Percentiles rank a stretch among this genome's conserved stretches.
These are phyloP conservation scores for Ophiocordyceps robertsii DNA, from an alignment of 2,329 filamentous ascomycete species.

Conservation along the genomic window DNA sequence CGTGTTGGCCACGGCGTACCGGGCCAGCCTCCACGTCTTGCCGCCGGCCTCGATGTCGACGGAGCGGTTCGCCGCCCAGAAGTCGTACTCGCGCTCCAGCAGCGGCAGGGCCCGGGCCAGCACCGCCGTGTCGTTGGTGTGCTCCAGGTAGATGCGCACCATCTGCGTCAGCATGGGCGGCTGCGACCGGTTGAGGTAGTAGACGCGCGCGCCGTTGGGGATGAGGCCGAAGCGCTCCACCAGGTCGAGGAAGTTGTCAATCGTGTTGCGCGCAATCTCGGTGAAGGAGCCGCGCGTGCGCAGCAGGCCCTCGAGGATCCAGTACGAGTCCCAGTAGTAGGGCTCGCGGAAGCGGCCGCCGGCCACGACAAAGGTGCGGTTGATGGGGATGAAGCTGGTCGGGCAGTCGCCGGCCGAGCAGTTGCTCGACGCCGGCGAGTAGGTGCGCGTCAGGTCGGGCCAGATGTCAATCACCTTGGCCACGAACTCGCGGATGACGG, in stretches of 20 bases:
- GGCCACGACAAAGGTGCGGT: constrained; percentile 56
- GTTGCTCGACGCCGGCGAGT: constrained; percentile 27
- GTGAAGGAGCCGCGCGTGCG: constrained; percentile 51
- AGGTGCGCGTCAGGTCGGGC: constrained; percentile 51
- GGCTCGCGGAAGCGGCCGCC: constrained; percentile 58
- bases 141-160: constrained; percentile 49
- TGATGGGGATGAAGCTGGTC: constrained; percentile 51
- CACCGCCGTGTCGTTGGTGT: constrained; percentile 49
- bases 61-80: constrained; percentile 48
- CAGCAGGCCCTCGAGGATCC: constrained; percentile 53
- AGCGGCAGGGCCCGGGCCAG: constrained; percentile 47
- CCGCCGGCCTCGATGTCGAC: constrained; percentile 32
- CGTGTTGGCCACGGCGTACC: constrained; percentile 48
- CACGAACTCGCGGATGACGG: constrained; percentile 46
- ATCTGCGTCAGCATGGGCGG: constrained; percentile 53
- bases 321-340: constrained; percentile 61
- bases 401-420: constrained; percentile 40
- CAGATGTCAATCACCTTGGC: constrained; percentile 54
- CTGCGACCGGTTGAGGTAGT: constrained; percentile 57
- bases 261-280: constrained; percentile 50
- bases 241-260: constrained; percentile 57
- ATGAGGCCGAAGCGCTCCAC: constrained; percentile 52
- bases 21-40: constrained; percentile 39
- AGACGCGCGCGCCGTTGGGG: constrained; percentile 53
- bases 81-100: constrained; percentile 49